These are phyloP conservation scores for Penicillium frequentans DNA, from an alignment of 2,329 filamentous ascomycete species.

Conservation along the genomic window DNA sequence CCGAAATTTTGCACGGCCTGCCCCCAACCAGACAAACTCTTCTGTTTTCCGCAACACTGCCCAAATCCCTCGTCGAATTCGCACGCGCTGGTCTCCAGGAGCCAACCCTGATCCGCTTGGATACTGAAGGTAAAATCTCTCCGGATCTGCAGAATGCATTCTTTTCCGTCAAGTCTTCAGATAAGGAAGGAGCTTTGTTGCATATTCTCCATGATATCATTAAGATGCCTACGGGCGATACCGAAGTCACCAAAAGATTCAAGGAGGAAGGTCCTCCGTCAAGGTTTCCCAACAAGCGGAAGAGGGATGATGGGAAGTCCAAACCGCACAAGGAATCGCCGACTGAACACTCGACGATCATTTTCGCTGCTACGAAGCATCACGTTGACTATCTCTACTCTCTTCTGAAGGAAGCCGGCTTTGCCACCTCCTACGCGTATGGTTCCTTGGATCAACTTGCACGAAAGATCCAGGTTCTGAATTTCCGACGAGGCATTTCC, in stretches of 20 bases:
- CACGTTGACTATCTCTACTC: conserved; percentile 90
- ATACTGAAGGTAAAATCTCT: conserved; percentile 93
- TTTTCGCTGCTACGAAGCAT: conserved; percentile 94
- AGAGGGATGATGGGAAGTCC: conserved; percentile 50
- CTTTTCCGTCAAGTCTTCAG: conserved; percentile 86
- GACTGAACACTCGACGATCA: conserved; percentile 87
- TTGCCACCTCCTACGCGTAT: conserved; percentile 90
- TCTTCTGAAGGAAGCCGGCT: conserved; percentile 78
- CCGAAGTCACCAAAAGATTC: conserved; percentile 52
- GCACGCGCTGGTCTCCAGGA: conserved; percentile 91
- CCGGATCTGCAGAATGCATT: conserved; percentile 95
- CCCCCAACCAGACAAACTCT: conserved; percentile 84
- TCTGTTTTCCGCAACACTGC: conserved; percentile 91
- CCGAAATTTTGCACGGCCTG: conserved; percentile 87
- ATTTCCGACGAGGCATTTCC: conserved; percentile 79
- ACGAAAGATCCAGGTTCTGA: conserved; percentile 85
- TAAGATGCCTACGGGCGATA: conserved; percentile 73
- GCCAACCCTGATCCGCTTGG: conserved; percentile 82
- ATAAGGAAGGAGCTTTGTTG: conserved; percentile 90
- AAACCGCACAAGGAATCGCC: conserved; percentile 66
- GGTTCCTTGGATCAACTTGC: conserved; percentile 93
- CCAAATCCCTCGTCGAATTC: conserved; percentile 93
- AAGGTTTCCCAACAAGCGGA: conserved; percentile 37
- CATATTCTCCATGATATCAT: conserved; percentile 90
- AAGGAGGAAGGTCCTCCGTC: conserved; percentile 38